Base-by-base conservation (phyloP, 75 land plant species). In the Picea glauca region DNA sequence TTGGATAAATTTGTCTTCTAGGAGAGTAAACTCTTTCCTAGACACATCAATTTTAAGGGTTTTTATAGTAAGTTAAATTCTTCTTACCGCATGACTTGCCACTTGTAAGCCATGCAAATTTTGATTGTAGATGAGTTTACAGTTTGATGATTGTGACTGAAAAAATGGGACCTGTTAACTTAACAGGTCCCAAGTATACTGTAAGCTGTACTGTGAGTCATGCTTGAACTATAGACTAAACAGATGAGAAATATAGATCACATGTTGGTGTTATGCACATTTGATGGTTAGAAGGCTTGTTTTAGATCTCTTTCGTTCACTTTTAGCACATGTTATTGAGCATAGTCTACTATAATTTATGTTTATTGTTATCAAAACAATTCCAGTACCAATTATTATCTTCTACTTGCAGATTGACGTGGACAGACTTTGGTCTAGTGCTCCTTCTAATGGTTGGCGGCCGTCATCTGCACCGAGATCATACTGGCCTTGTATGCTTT, bases 381-480 rank as follows among this genome's bases (percentile, higher is more conserved):
- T 23, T 70, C 54, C n/a, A 18, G 13, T 70, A 70, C 20, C 50
- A 8, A 70, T 40, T n/a, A 70, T 38, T 54, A 18, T 57, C 78
- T 78, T 58, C 8, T 81, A 43, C 65, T 40, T 76, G 60, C 80
- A 89, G 90, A 80, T 89, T 64, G 76, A 86, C 68, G 79, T 83
- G 43, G 85, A 89, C 18, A 76, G 75, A 56, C 93, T 95, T 40
- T 92, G 96, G 93, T 73, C 73, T 64, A 80, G 80, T 74, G 87
- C 93, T 77, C 61, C 88, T 72, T 88, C 98, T 70, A 72, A 75
- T 77, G 94, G 90, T 59, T 95, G 98, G 98, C 87, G 91, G 78
- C 93, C 98, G 58, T 91, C 98, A 57, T 88, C 98, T 60, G 90
- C 91, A 23, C 96, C 96, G 35, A 78, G 87, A 77, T 80, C 84